These are phyloP conservation scores for Pholiota microspora DNA, from an alignment of 768 basidiomycete genomes.

Conservation along the genomic window DNA sequence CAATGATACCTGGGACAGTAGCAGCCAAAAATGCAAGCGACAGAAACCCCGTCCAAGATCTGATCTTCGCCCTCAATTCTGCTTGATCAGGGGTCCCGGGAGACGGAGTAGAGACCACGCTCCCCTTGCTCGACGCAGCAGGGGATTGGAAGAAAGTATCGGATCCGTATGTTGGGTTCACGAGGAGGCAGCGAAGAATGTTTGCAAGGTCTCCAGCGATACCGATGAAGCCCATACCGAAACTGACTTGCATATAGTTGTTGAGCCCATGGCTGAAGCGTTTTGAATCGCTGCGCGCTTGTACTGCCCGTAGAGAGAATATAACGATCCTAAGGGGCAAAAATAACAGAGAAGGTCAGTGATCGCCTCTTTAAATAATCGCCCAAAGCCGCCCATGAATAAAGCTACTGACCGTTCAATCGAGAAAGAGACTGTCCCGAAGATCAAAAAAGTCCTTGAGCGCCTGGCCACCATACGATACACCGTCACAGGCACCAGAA, in stretches of 20 bases:
- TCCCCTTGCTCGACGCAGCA: slow-evolving; percentile 23
- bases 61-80: background rate
- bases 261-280: slow-evolving; percentile 20
- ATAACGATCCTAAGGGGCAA: slow-evolving; percentile 24
- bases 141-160: slow-evolving; percentile 27
- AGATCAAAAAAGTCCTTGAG: slow-evolving; percentile 33
- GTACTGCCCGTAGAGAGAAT: slow-evolving; percentile 29
- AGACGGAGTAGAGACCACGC: slow-evolving; percentile 10
- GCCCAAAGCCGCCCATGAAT: background rate
- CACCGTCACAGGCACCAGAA: slow-evolving; percentile 33
- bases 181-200: slow-evolving; percentile 34
- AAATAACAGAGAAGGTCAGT: background rate
- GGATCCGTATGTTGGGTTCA: slow-evolving; percentile 37
- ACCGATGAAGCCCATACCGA: slow-evolving; percentile 32
- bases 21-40: background rate
- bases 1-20: background rate
- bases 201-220: slow-evolving; percentile 33
- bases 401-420: slow-evolving; percentile 39
- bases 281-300: slow-evolving; percentile 16
- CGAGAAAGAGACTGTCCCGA: slow-evolving; percentile 30
- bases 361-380: background rate
- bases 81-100: background rate
- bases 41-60: background rate
- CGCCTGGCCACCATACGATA: slow-evolving; percentile 31
- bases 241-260: slow-evolving; percentile 29